phyloP scores from a whole-genome alignment of 176 grass and related monocot species.

The Eragrostis nindensis region DNA sequence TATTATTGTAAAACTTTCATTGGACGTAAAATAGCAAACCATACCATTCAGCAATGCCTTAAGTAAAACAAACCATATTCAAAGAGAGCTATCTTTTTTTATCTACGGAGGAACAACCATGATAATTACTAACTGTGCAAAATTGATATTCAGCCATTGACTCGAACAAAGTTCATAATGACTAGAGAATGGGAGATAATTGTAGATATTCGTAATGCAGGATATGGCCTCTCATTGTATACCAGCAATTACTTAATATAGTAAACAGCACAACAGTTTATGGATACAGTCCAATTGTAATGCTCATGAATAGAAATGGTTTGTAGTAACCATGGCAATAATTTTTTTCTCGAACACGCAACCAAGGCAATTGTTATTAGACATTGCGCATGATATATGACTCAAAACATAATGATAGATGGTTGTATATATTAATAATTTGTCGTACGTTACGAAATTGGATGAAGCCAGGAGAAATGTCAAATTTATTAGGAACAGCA shows the following conservation, averaged over 20 bases:
- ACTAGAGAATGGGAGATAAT: not conserved
- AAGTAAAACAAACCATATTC: not conserved
- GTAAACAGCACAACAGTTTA: not conserved
- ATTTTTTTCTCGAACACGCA: too few relatives aligned
- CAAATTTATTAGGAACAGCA: not conserved
- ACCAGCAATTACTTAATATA: not conserved
- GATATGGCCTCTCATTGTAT: not conserved
- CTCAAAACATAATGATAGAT: not conserved
- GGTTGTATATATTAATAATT: not conserved
- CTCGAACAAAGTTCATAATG: not conserved
- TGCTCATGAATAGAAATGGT: too few relatives aligned
- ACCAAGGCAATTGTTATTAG: not conserved
- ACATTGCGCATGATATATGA: not conserved
- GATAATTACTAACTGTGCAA: not conserved
- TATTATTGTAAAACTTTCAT: not conserved
- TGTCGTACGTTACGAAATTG: not conserved
- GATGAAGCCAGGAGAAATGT: not conserved
- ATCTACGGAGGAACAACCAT: too few relatives aligned
- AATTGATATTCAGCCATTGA: not conserved
- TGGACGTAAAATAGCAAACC: not conserved
- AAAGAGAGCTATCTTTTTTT: too few relatives aligned
- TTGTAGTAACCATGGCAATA: too few relatives aligned
- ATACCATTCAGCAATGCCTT: slow-evolving; percentile 7
- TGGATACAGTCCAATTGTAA: too few relatives aligned
- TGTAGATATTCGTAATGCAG: not conserved